A percentile compares a stretch with the other conserved stretches of the same genome.
These are phyloP conservation scores for Erythrophleum fordii DNA, from an alignment of 306 rosid species.

Conservation along the genomic window DNA sequence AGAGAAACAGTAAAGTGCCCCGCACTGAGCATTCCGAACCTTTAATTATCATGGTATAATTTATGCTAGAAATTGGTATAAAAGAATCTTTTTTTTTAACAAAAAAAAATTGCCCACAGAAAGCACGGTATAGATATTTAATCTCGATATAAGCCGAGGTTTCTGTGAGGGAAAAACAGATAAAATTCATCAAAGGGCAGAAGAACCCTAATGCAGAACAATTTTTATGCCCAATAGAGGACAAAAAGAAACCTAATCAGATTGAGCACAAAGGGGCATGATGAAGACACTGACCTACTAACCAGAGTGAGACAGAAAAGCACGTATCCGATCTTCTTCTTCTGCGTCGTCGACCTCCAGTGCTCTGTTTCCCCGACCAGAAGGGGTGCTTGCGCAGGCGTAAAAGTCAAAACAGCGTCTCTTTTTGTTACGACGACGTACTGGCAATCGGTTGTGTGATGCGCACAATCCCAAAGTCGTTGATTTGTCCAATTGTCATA, in stretches of 20 bases:
- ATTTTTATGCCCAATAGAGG: background rate
- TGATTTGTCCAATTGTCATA: background rate
- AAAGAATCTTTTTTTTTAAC: constrained; percentile 5
- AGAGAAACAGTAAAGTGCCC: constrained; percentile 26
- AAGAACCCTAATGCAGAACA: constrained; percentile 28
- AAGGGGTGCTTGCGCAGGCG: background rate
- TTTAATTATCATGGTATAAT: background rate
- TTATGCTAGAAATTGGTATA: background rate
- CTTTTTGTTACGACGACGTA: constrained; percentile 35
- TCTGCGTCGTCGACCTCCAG: background rate
- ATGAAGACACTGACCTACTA: constrained; percentile 43
- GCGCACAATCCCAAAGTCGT: background rate
- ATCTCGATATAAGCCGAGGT: background rate
- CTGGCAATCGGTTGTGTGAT: background rate
- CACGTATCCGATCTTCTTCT: constrained; percentile 11
- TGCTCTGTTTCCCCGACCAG: background rate
- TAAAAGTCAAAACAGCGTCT: background rate
- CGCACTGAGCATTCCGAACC: constrained; percentile 31
- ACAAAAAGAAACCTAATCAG: background rate
- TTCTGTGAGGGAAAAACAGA: background rate
- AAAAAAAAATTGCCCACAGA: background rate
- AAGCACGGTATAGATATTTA: background rate
- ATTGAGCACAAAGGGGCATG: constrained; percentile 31
- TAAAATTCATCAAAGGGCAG: background rate
- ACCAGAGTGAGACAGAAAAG: constrained; percentile 42